Percentiles rank a stretch among this genome's conserved stretches.
Conservation (phyloP, 1,284 basidiomycete species). For the Apiotrichum gracile region DNA sequence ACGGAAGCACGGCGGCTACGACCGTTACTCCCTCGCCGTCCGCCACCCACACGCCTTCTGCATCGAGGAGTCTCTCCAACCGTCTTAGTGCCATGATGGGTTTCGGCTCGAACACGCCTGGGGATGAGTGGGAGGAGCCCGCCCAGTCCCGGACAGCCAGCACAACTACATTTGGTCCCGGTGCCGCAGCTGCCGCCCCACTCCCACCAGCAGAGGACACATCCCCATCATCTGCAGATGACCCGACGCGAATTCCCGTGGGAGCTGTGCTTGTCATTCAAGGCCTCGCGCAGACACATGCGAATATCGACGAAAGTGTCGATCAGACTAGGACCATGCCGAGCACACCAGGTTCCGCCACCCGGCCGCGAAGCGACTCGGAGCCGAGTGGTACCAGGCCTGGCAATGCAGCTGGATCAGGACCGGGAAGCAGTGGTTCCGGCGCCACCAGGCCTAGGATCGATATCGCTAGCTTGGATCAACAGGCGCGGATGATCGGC, state of each 20-base stretch:
- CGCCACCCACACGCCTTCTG: background rate
- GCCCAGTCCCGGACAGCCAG: background rate
- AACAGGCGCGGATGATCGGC: constrained; percentile 44
- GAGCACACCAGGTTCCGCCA: no score
- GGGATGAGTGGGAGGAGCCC: background rate
- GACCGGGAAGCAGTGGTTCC: background rate
- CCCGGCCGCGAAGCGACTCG: no score
- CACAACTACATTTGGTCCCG: background rate
- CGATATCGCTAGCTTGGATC: constrained; percentile 26
- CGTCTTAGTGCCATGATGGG: constrained; percentile 21
- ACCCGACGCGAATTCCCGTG: constrained; percentile 19
- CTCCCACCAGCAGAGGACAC: background rate
- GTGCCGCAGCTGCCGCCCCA: constrained; percentile 3
- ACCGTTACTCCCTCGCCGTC: background rate
- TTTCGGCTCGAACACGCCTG: constrained; percentile 7
- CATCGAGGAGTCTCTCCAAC: constrained; percentile 2
- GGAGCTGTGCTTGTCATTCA: constrained; percentile 46
- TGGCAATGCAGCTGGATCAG: no score
- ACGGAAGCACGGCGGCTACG: background rate
- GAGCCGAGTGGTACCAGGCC: no score
- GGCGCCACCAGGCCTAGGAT: background rate
- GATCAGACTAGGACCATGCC: background rate
- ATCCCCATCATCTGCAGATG: constrained; percentile 9
- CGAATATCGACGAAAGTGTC: constrained; percentile 10
- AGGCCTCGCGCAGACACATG: constrained; percentile 43